Base-by-base conservation (phyloP, 2,329 filamentous ascomycete genomes). In the Stagonosporopsis chrysanthemi region DNA sequence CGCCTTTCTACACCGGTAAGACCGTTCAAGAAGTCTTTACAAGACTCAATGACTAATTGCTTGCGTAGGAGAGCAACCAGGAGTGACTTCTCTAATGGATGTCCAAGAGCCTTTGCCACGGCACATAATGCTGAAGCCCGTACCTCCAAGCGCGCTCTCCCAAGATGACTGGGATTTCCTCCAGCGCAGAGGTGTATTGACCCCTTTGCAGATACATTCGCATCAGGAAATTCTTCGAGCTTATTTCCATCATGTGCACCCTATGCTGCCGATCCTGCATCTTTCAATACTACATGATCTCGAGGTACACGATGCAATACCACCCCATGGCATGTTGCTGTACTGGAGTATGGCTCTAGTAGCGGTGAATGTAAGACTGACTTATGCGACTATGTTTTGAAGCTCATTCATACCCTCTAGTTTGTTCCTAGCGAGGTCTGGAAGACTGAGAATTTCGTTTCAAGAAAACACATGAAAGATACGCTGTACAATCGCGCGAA, bases 311-410 rank as follows among this genome's bases (percentile, higher is more conserved):
- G 19, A 43, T 8, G 12, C 17, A 12, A 46, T 51, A n/a, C 15
- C 46, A 14, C 19, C 28, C 12, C 23, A 41, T 4, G 19, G 33
- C 17, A 51, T 56, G 53, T 23, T 56, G 6, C 15, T 56, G 14
- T 56, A 44, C 29, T 56, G 53, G 53, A 56, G 53, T 14, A 56
- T 56, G 53, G 53, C 53, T 41, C 41, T 56, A 22, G 40, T 51
- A 2, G 47, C 53, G 22, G 53, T 52, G 15, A 56, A 56, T 35
- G 41, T 45, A 33, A 40, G 35, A 39, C 2, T 3, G 35, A 19
- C 6, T 17, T 12, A 19, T 7, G 29, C 4, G 12, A 11, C 3
- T 6, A 8, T 11, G 19, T 2, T 2, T 19, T 19, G 7, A n/a
- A 38, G 35, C 35, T 19, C n/a, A 26, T 28, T 17, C 2, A 42